These are phyloP conservation scores for Rhizopus stolonifer DNA, from an alignment of 371 early-diverging fungal species.

Conservation along the genomic window DNA sequence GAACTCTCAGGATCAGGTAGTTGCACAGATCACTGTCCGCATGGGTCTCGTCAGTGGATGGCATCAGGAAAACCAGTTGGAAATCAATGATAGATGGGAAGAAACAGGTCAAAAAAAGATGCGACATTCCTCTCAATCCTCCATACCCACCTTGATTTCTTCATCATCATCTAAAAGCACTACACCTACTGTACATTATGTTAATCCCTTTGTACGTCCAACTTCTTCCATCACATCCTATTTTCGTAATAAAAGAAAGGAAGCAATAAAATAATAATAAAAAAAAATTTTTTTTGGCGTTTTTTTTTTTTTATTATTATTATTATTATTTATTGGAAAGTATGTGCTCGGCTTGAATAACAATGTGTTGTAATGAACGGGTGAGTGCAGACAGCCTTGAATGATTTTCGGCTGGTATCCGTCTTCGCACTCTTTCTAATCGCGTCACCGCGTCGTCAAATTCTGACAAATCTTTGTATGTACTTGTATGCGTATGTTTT, in stretches of 20 bases:
- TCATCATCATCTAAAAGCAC: constrained; percentile 10
- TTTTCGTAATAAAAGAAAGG: no score
- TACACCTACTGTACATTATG: constrained; percentile 12
- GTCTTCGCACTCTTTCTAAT: constrained; percentile 24
- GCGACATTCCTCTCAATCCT: constrained; percentile 22
- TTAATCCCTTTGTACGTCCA: not conserved
- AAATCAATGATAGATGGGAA: constrained; percentile 16
- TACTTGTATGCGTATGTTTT: constrained; percentile 3
- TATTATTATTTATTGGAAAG: constrained; percentile 1
- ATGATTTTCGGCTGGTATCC: constrained; percentile 23
- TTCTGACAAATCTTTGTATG: constrained; percentile 22
- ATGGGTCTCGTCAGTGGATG: constrained; percentile 44
- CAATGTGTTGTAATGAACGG: constrained; percentile 23
- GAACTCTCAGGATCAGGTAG: constrained; percentile 22
- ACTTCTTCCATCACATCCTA: not conserved
- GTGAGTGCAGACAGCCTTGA: constrained; percentile 19
- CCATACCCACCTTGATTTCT: constrained; percentile 19
- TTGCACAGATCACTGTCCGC: constrained; percentile 37
- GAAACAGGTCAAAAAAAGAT: constrained; percentile 11
- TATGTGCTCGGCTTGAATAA: constrained; percentile 21
- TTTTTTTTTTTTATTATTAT: no score
- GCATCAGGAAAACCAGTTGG: constrained; percentile 24
- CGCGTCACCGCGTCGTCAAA: constrained; percentile 28
- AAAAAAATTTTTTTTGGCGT: no score
- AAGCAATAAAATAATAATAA: no score